Evolutionary conservation across 2,329 filamentous ascomycete species (phyloP).

Genomic region (Ploettnerulaceae sp.): DNA sequence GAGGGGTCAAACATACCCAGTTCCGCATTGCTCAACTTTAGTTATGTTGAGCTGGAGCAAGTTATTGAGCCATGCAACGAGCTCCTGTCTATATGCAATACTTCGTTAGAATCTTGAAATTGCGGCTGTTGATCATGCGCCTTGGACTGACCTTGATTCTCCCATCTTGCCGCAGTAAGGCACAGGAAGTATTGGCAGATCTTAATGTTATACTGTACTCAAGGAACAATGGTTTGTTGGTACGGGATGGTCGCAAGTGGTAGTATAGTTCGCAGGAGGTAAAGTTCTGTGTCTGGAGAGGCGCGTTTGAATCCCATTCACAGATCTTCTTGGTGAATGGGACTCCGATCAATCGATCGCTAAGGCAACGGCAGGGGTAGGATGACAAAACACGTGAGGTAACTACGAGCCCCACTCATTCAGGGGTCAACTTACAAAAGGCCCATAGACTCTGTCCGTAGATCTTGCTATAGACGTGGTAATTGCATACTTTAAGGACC

Average conservation of each 20-base stretch:
- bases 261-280: neutral
- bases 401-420: neutral
- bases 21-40: constrained; percentile 98
- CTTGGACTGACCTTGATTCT: constrained; percentile 33
- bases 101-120: constrained; percentile 19
- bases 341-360: neutral
- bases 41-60: constrained; percentile 96
- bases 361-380: constrained; percentile 11
- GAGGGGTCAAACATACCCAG: constrained; percentile 61
- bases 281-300: neutral
- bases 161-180: constrained; percentile 28
- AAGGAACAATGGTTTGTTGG: neutral
- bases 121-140: constrained; percentile 14
- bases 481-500: too few species aligned
- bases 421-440: too few species aligned
- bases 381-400: neutral
- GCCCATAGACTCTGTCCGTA: too few species aligned
- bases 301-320: constrained; percentile 2
- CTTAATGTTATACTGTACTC: neutral
- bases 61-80: constrained; percentile 94
- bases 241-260: neutral
- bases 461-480: too few species aligned
- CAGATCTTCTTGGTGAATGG: neutral
- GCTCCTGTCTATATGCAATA: constrained; percentile 69
- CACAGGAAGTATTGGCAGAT: neutral